Evolutionary conservation across 164 flowering plant species (phyloP).

Genomic region (Piper longum): DNA sequence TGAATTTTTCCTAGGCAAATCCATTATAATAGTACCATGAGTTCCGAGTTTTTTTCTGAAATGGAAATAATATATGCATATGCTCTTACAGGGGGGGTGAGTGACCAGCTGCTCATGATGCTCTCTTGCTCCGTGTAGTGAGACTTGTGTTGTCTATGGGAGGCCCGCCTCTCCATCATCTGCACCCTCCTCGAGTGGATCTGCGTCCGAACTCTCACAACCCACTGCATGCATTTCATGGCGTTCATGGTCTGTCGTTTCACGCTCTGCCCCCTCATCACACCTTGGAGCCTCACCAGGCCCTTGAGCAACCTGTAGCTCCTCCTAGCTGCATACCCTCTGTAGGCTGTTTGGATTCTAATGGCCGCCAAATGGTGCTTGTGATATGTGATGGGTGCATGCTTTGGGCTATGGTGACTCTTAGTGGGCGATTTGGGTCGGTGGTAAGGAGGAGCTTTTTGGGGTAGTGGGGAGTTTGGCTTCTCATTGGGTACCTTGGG

Average conservation of each 20-base stretch:
- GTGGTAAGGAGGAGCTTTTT: neutral
- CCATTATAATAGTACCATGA: too few relatives aligned
- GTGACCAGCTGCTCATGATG: slow-evolving; percentile 39
- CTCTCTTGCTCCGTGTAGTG: slow-evolving; percentile 42
- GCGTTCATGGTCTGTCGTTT: slow-evolving; percentile 79
- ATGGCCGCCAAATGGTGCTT: slow-evolving; percentile 49
- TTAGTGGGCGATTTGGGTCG: slow-evolving; percentile 12
- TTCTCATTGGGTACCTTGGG: neutral
- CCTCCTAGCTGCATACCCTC: slow-evolving; percentile 86
- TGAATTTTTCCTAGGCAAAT: too few relatives aligned
- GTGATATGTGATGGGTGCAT: slow-evolving; percentile 21
- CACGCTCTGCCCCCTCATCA: slow-evolving; percentile 75
- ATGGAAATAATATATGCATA: neutral
- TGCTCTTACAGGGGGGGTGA: slow-evolving; percentile 26
- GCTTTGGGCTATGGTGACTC: slow-evolving; percentile 22
- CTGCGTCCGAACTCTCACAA: slow-evolving; percentile 79
- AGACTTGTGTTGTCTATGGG: slow-evolving; percentile 30
- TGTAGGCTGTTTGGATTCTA: slow-evolving; percentile 77
- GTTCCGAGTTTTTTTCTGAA: too few relatives aligned
- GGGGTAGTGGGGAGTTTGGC: neutral
- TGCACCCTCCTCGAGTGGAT: slow-evolving; percentile 80
- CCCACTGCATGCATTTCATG: slow-evolving; percentile 76
- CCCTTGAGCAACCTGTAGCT: slow-evolving; percentile 78
- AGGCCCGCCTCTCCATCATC: slow-evolving; percentile 63
- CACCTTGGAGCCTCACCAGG: slow-evolving; percentile 86